Percentiles rank a stretch among this genome's conserved stretches.
Conservation (phyloP, 345 rosid genomes). For the Xanthoceras sorbifolium region DNA sequence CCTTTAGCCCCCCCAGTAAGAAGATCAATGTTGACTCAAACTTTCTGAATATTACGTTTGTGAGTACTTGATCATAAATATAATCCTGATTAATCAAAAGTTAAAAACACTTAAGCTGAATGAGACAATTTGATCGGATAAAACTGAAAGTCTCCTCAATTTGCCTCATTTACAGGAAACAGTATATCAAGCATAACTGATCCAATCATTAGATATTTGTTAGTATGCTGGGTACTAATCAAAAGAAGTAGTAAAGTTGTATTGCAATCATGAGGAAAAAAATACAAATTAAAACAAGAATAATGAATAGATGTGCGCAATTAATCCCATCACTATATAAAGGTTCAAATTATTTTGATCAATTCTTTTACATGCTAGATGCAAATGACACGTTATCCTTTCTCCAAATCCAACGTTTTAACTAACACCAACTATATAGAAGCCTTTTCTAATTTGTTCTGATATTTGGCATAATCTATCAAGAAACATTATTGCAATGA, state of each 20-base stretch:
- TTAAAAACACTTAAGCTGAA: neutral
- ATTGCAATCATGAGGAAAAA: neutral
- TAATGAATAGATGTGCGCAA: neutral
- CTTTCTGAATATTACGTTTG: neutral
- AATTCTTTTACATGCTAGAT: slow-evolving; percentile 4
- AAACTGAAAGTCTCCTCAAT: neutral
- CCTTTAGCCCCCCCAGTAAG: neutral
- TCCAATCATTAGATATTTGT: neutral
- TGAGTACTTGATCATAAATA: neutral
- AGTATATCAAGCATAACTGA: neutral
- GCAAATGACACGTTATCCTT: neutral
- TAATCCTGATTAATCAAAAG: neutral
- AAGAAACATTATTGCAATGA: neutral
- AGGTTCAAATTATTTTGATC: neutral
- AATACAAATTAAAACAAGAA: neutral
- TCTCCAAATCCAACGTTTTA: neutral
- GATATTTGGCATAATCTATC: neutral
- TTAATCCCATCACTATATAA: neutral
- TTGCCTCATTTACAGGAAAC: slow-evolving; percentile 2
- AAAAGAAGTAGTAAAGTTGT: neutral
- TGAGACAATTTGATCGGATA: neutral
- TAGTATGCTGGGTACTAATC: neutral
- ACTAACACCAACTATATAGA: neutral
- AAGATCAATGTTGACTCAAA: neutral
- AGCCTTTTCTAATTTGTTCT: neutral